Conservation (phyloP, 2,329 filamentous ascomycete genomes). For the Penicillium nordicum region DNA sequence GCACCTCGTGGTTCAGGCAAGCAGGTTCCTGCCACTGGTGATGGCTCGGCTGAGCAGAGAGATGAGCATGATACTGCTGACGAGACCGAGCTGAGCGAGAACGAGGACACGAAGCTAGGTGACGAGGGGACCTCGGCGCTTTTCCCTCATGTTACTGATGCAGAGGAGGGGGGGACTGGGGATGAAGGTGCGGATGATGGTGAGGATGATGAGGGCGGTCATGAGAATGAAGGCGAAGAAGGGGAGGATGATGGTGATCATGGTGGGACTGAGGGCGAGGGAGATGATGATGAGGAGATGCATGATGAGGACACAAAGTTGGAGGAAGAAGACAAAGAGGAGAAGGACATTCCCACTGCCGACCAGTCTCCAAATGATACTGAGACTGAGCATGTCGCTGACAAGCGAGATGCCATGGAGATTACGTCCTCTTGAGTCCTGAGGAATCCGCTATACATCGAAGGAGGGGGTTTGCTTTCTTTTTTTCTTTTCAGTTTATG, state of each 20-base stretch:
- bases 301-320: slow-evolving; percentile 16
- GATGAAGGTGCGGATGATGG: slow-evolving; percentile 18
- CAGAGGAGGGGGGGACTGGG: slow-evolving; percentile 22
- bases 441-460: not conserved
- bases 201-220: slow-evolving; percentile 17
- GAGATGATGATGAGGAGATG: slow-evolving; percentile 17
- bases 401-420: slow-evolving; percentile 16
- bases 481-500: not conserved
- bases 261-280: slow-evolving; percentile 15
- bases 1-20: slow-evolving; percentile 26
- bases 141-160: slow-evolving; percentile 18
- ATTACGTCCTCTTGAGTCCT: slow-evolving; percentile 8
- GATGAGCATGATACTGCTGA: slow-evolving; percentile 61
- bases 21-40: not conserved
- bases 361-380: slow-evolving; percentile 7
- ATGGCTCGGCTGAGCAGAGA: slow-evolving; percentile 1
- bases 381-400: slow-evolving; percentile 7
- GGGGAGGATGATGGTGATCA: slow-evolving; percentile 17
- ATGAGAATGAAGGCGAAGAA: slow-evolving; percentile 14
- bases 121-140: slow-evolving; percentile 23
- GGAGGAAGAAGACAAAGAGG: slow-evolving; percentile 5
- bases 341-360: not conserved
- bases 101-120: slow-evolving; percentile 40
- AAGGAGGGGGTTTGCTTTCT: not conserved
- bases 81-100: slow-evolving; percentile 67